These are phyloP conservation scores for Sphaerulina vaccinii DNA, from an alignment of 2,329 filamentous ascomycete genomes.

Conservation along the genomic window DNA sequence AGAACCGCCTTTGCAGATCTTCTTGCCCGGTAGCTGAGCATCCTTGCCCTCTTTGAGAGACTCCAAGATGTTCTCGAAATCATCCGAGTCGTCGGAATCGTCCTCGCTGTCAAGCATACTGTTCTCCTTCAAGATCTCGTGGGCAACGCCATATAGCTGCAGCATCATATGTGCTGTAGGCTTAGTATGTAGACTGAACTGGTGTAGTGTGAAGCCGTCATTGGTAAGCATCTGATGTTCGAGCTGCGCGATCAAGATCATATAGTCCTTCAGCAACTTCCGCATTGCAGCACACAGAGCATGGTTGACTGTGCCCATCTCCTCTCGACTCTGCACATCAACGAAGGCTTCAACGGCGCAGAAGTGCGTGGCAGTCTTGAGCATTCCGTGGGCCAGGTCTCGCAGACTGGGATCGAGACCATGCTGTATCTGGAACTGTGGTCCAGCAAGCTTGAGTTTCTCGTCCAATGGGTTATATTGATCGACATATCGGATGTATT, in stretches of 20 bases:
- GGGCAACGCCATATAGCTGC: slow-evolving; percentile 82
- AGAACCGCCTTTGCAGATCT: slow-evolving; percentile 93
- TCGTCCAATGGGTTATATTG: slow-evolving; percentile 81
- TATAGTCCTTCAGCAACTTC: slow-evolving; percentile 87
- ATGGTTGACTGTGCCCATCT: slow-evolving; percentile 93
- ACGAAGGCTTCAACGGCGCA: slow-evolving; percentile 88
- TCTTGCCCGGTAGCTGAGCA: slow-evolving; percentile 78
- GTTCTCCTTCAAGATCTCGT: slow-evolving; percentile 85
- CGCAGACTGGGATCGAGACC: slow-evolving; percentile 88
- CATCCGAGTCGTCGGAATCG: slow-evolving; percentile 64
- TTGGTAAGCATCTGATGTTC: slow-evolving; percentile 92
- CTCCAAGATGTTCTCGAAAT: slow-evolving; percentile 91
- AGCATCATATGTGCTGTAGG: slow-evolving; percentile 87
- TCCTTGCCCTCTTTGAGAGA: slow-evolving; percentile 84
- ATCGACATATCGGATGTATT: slow-evolving; percentile 85
- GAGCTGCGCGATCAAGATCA: slow-evolving; percentile 87
- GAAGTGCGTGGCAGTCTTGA: slow-evolving; percentile 93
- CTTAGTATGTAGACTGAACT: slow-evolving; percentile 87
- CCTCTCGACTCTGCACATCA: slow-evolving; percentile 87
- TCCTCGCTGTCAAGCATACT: slow-evolving; percentile 77
- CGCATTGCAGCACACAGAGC: slow-evolving; percentile 93
- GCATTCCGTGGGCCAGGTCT: slow-evolving; percentile 82
- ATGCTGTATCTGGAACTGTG: slow-evolving; percentile 72
- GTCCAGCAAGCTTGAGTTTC: slow-evolving; percentile 81
- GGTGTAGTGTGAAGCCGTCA: slow-evolving; percentile 83